Evolutionary conservation across 257 asterid species (phyloP), one percentile per base, ranked within the genome.

Genomic region (Haberlea rhodopensis): DNA sequence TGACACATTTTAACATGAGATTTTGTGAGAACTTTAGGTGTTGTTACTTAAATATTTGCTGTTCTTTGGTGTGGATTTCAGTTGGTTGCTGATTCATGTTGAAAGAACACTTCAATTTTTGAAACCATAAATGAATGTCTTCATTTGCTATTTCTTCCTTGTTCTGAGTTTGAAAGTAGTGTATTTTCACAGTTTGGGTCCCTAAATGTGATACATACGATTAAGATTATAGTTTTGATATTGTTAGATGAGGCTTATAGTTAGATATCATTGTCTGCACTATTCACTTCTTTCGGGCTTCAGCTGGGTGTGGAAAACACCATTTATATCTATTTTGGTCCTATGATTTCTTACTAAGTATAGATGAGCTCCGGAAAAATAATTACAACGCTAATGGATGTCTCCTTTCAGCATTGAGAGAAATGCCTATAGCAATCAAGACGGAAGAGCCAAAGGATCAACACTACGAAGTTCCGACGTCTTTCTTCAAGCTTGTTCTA

Each of bases 401-500:
- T 51, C 32, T 67, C 63, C 32, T 74, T 76, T 81, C 87, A 92
- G 97, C 91, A 24, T 66, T 92, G 85, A 82, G 69, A 66, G 88
- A 85, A 74, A 81, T 89, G 96, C 96, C 97, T 0, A 89, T 89
- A 69, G 97, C 97, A 29, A 77, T 92, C 67, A 68, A 82, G 78
- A 87, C 97, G 16, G 98, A 92, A 43, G 73, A 59, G 63, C 80
- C 98, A 4, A 89, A 92, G 75, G 62, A 85, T 67, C 97, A 92
- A 63, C 97, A 89, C 66, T 92, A 89, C 31, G 98, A 89, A 62
- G 78, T 92, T 57, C 97, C 98, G 2, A 89, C 97, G 1, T 82
- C 96, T 60, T 92, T 89, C 90, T 92, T 89, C 88, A 80, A 85
- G 82, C 83, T 89, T 55, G 94, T 89, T 45, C 97, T 92, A 9